Evolutionary conservation across 331 rosid species (phyloP).

Genomic region (Saraca asoca): DNA sequence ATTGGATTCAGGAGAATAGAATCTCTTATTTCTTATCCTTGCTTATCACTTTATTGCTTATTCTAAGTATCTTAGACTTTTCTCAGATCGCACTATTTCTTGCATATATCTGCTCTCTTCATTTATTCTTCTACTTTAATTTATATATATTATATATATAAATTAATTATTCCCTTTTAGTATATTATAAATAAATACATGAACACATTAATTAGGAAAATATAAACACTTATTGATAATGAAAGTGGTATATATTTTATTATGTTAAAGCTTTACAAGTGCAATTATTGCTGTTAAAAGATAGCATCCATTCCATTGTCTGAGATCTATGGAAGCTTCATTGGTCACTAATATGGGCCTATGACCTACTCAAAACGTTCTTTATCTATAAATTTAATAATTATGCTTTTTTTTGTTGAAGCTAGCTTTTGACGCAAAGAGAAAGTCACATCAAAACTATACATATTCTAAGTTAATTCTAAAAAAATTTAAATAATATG

Average conservation of each 20-base stretch:
- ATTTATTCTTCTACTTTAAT: too few species aligned
- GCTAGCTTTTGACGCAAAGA: slow-evolving; percentile 31
- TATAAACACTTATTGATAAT: background rate
- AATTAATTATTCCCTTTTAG: background rate
- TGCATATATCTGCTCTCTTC: background rate
- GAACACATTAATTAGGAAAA: too few species aligned
- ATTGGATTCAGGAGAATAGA: slow-evolving; percentile 51
- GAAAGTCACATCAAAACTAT: slow-evolving; percentile 19
- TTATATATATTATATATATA: too few species aligned
- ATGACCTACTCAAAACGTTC: slow-evolving; percentile 10
- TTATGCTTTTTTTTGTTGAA: slow-evolving; percentile 22
- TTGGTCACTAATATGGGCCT: background rate
- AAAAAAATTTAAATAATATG: too few species aligned
- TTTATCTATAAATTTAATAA: slow-evolving; percentile 8
- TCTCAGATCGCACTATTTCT: background rate
- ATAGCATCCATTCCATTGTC: background rate
- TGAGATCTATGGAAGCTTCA: background rate
- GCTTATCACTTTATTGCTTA: slow-evolving; percentile 33
- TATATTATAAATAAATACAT: background rate
- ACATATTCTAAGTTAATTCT: too few species aligned
- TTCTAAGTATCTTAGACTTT: slow-evolving; percentile 33
- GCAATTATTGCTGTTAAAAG: slow-evolving; percentile 32
- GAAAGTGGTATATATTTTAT: background rate
- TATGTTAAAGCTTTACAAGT: slow-evolving; percentile 19
- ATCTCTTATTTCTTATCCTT: slow-evolving; percentile 36